Evolutionary conservation across 441 rosid species (phyloP).

Genomic region (Mallotus repandus): DNA sequence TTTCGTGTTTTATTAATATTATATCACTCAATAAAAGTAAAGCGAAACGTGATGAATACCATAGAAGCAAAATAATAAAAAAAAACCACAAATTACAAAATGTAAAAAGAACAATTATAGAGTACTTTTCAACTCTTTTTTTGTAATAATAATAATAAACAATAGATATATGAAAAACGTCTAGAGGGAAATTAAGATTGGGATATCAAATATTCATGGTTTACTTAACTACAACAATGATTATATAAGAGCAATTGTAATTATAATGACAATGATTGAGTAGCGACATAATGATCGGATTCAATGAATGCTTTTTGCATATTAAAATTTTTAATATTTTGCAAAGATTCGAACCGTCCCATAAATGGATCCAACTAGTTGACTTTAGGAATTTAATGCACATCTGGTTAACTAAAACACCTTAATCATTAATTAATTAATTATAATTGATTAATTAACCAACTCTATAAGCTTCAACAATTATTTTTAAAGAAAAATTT

Average conservation of each 20-base stretch:
- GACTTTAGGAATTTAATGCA: slow-evolving; percentile 19
- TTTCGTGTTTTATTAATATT: too few relatives aligned
- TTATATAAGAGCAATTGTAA: neutral
- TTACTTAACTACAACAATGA: slow-evolving; percentile 1
- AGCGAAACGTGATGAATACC: too few relatives aligned
- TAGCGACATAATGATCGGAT: slow-evolving; percentile 15
- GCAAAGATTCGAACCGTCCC: neutral
- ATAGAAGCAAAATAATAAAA: too few relatives aligned
- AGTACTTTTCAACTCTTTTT: too few relatives aligned
- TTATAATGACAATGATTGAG: slow-evolving; percentile 18
- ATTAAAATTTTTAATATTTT: neutral
- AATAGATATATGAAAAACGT: too few relatives aligned
- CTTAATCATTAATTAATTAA: neutral
- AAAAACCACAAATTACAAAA: too few relatives aligned
- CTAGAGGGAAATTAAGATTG: too few relatives aligned
- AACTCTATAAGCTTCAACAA: neutral
- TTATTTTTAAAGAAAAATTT: too few relatives aligned
- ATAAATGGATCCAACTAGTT: slow-evolving; percentile 19
- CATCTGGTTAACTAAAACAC: slow-evolving; percentile 17
- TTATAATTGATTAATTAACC: neutral
- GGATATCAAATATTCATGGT: neutral
- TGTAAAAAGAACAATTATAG: too few relatives aligned
- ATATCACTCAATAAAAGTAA: too few relatives aligned
- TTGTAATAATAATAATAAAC: too few relatives aligned
- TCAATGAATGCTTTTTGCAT: slow-evolving; percentile 21